Evolutionary conservation across 306 rosid genomes (phyloP).

Genomic region (Gastrolobium bilobum): DNA sequence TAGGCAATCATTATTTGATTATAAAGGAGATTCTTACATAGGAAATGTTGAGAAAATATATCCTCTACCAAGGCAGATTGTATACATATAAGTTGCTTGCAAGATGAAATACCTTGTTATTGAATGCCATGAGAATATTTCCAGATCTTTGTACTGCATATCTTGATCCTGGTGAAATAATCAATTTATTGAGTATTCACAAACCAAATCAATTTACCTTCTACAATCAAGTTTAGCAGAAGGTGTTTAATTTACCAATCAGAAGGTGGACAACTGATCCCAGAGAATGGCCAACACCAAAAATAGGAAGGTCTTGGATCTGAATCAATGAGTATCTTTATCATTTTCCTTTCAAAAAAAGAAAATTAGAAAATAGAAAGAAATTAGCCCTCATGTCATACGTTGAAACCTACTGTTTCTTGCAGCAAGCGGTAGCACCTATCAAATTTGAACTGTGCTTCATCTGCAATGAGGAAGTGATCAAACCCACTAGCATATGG

Average conservation of each 20-base stretch:
- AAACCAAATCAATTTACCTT: constrained; percentile 44
- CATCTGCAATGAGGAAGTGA: constrained; percentile 96
- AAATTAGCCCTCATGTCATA: constrained; percentile 28
- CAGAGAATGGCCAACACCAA: constrained; percentile 96
- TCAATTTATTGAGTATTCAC: constrained; percentile 50
- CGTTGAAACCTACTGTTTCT: constrained; percentile 67
- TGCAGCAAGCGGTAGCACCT: constrained; percentile 77
- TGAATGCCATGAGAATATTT: constrained; percentile 92
- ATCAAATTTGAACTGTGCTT: constrained; percentile 94
- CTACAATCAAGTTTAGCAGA: constrained; percentile 44
- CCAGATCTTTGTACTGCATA: constrained; percentile 98
- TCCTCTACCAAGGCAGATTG: not conserved
- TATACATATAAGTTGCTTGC: not conserved
- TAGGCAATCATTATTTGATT: constrained; percentile 28
- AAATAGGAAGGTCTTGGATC: constrained; percentile 92
- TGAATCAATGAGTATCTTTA: constrained; percentile 58
- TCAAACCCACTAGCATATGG: constrained; percentile 99
- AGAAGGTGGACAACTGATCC: constrained; percentile 97
- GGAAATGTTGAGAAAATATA: constrained; percentile 15
- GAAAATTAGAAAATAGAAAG: constrained; percentile 39
- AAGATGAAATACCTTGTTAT: constrained; percentile 77
- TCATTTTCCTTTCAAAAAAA: not conserved
- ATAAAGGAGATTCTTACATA: not conserved
- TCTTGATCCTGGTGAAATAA: constrained; percentile 86
- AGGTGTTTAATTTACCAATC: constrained; percentile 71